Percentiles rank a stretch among this genome's conserved stretches.
These are phyloP conservation scores for Boletus sp. DNA, from an alignment of 768 basidiomycete genomes.

Conservation along the genomic window DNA sequence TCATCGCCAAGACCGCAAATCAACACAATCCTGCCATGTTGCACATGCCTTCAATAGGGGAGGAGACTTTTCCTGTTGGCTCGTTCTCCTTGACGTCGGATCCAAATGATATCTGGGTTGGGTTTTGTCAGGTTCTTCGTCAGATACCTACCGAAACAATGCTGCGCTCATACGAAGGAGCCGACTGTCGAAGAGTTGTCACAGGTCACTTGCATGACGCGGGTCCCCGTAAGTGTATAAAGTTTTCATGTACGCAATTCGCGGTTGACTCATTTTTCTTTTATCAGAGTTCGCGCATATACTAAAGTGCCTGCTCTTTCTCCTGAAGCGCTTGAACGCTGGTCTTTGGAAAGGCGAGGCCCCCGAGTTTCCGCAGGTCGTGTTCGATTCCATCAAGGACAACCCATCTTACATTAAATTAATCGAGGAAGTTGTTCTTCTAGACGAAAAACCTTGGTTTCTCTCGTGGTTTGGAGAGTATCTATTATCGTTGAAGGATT, in stretches of 20 bases:
- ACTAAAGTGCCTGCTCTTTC: constrained; percentile 55
- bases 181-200: constrained; percentile 54
- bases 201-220: constrained; percentile 58
- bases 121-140: constrained; percentile 45
- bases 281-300: constrained; percentile 57
- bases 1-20: constrained; percentile 15
- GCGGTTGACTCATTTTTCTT: constrained; percentile 1
- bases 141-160: constrained; percentile 49
- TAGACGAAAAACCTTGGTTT: constrained; percentile 44
- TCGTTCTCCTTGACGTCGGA: constrained; percentile 38
- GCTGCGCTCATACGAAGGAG: constrained; percentile 33
- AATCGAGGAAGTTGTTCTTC: constrained; percentile 36
- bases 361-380: constrained; percentile 69
- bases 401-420: constrained; percentile 57
- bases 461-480: constrained; percentile 67
- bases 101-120: constrained; percentile 52
- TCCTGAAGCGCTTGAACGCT: constrained; percentile 55
- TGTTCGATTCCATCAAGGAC: constrained; percentile 82
- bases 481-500: constrained; percentile 53
- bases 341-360: constrained; percentile 71
- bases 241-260: constrained; percentile 4
- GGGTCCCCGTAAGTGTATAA: constrained; percentile 54
- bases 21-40: not conserved
- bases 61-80: not conserved
- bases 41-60: constrained; percentile 3